Evolutionary conservation across 164 flowering plant genomes (phyloP).

Genomic region (Platanus orientalis): DNA sequence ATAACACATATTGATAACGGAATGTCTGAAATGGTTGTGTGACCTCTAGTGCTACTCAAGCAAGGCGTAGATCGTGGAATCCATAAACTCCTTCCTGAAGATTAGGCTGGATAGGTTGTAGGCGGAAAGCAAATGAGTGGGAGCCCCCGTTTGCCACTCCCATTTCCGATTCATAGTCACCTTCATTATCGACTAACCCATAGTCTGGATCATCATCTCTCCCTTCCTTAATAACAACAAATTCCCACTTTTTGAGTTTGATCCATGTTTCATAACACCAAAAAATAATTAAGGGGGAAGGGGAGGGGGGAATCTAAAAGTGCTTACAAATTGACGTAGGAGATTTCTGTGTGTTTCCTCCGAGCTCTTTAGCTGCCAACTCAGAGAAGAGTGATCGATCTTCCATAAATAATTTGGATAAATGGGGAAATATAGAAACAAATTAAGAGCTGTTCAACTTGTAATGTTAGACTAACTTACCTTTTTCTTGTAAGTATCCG

Average conservation of each 20-base stretch:
- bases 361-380: slow-evolving; percentile 32
- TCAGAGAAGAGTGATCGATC: no score
- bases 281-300: no score
- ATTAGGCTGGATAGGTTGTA: slow-evolving; percentile 28
- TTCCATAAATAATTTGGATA: no score
- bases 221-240: slow-evolving; percentile 21
- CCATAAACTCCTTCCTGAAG: slow-evolving; percentile 29
- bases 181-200: slow-evolving; percentile 28
- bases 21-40: neutral
- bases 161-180: slow-evolving; percentile 29
- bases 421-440: neutral
- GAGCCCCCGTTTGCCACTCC: slow-evolving; percentile 32
- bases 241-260: neutral
- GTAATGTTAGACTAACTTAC: slow-evolving; percentile 22
- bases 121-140: slow-evolving; percentile 32
- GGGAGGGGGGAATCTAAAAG: no score
- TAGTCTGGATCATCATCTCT: slow-evolving; percentile 28
- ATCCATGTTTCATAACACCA: no score
- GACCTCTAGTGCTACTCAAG: slow-evolving; percentile 15
- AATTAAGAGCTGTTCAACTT: no score
- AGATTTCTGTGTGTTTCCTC: slow-evolving; percentile 28
- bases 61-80: slow-evolving; percentile 38
- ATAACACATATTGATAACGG: neutral
- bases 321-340: slow-evolving; percentile 35
- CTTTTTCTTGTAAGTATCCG: slow-evolving; percentile 52